Evolutionary conservation across 768 basidiomycete species (phyloP).

Genomic region (Solioccasus polychromus): DNA sequence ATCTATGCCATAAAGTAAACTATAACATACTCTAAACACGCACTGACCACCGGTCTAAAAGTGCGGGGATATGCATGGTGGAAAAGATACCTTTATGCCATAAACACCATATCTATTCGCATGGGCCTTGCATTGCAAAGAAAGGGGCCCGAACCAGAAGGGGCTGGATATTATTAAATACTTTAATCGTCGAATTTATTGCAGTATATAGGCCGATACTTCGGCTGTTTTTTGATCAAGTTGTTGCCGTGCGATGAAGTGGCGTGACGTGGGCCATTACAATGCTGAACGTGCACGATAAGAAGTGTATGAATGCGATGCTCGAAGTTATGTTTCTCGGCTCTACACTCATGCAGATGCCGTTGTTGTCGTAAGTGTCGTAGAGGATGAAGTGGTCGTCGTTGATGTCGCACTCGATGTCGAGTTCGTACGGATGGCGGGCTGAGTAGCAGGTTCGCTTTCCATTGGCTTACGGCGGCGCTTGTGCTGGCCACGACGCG

Average conservation of each 20-base stretch:
- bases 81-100: conserved; percentile 6
- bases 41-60: conserved; percentile 11
- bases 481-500: conserved; percentile 46
- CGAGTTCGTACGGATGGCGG: conserved; percentile 20
- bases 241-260: conserved; percentile 9
- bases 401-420: conserved; percentile 16
- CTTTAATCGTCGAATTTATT: conserved; percentile 14
- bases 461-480: conserved; percentile 32
- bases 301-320: conserved; percentile 1
- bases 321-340: conserved; percentile 3
- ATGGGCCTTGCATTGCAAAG: conserved; percentile 10
- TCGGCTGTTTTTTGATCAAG: conserved; percentile 15
- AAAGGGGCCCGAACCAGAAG: conserved; percentile 9
- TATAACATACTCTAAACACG: conserved; percentile 21
- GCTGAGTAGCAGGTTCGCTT: conserved; percentile 21
- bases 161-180: conserved; percentile 26
- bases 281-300: conserved; percentile 10
- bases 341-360: conserved; percentile 17
- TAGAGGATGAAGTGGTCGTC: conserved; percentile 15
- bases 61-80: conserved; percentile 2
- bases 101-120: conserved; percentile 15
- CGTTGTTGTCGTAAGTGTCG: conserved; percentile 19
- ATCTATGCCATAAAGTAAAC: conserved; percentile 21
- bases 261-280: conserved; percentile 6
- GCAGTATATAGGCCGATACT: conserved; percentile 23